phyloP scores from a whole-genome alignment of 495 filamentous ascomycete species.

The Aspergillus homomorphus region DNA sequence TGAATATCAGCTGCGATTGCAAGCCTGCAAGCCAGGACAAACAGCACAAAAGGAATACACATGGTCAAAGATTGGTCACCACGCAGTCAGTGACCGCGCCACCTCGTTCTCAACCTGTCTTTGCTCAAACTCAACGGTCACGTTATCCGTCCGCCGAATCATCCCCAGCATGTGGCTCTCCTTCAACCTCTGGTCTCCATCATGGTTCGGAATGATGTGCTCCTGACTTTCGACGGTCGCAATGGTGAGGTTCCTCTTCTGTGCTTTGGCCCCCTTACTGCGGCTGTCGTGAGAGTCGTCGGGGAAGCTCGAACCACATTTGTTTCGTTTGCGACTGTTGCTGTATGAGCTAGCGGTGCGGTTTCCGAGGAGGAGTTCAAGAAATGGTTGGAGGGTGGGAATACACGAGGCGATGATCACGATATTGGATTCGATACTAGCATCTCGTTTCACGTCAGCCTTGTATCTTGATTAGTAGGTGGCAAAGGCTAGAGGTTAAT shows the following conservation, averaged over 20 bases:
- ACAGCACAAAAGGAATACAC: no score
- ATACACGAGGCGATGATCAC: constrained; percentile 44
- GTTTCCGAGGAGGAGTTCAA: constrained; percentile 37
- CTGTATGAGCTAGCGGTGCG: constrained; percentile 27
- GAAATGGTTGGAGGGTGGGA: constrained; percentile 39
- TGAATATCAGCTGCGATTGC: no score
- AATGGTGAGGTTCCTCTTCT: constrained; percentile 21
- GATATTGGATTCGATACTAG: constrained; percentile 41
- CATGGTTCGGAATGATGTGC: constrained; percentile 27
- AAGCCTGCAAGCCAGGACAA: no score
- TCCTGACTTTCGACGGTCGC: constrained; percentile 34
- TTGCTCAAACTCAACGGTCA: constrained; percentile 29
- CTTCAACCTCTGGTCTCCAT: background rate
- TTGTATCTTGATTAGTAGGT: background rate
- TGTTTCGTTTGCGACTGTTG: constrained; percentile 24
- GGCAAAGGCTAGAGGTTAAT: background rate
- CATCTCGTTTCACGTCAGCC: background rate
- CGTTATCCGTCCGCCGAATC: constrained; percentile 32
- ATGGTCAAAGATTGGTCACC: no score
- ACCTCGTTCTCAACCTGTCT: background rate
- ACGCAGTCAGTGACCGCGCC: background rate
- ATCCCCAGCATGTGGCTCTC: constrained; percentile 13
- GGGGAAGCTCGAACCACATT: constrained; percentile 14
- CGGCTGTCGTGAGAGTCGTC: constrained; percentile 14
- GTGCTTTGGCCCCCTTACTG: constrained; percentile 15